Percentiles rank a stretch among this genome's conserved stretches.
These are phyloP conservation scores for Porodaedalea pini DNA, from an alignment of 1,284 basidiomycete genomes.

Conservation along the genomic window DNA sequence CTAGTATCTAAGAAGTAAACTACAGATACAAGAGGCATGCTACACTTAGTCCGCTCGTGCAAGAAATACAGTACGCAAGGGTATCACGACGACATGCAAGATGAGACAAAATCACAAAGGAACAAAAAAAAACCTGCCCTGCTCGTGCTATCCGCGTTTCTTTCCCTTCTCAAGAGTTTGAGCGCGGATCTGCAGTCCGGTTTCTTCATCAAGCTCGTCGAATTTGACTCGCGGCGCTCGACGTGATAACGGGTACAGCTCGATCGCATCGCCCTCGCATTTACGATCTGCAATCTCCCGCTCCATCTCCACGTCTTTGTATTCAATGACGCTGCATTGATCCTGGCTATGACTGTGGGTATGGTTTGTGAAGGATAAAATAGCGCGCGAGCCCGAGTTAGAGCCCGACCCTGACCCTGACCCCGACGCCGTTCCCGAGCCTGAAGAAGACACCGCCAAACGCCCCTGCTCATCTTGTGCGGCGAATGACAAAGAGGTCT, in stretches of 20 bases:
- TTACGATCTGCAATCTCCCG: neutral
- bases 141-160: neutral
- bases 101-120: neutral
- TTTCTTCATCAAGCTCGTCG: neutral
- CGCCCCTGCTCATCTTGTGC: neutral
- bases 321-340: neutral
- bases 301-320: neutral
- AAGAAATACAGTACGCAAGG: too few species aligned
- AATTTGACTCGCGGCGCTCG: neutral
- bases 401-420: neutral
- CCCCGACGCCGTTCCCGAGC: neutral
- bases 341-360: neutral
- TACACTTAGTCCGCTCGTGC: too few species aligned
- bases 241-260: neutral
- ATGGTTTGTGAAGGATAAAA: neutral
- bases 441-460: neutral
- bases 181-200: neutral
- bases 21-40: neutral
- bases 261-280: neutral
- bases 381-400: neutral
- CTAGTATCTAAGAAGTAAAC: neutral
- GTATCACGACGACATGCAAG: neutral
- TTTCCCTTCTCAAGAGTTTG: neutral
- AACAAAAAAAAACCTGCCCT: neutral
- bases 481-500: constrained; percentile 2